Evolutionary conservation across 257 asterid species (phyloP).

Genomic region (Fraxinus excelsior): DNA sequence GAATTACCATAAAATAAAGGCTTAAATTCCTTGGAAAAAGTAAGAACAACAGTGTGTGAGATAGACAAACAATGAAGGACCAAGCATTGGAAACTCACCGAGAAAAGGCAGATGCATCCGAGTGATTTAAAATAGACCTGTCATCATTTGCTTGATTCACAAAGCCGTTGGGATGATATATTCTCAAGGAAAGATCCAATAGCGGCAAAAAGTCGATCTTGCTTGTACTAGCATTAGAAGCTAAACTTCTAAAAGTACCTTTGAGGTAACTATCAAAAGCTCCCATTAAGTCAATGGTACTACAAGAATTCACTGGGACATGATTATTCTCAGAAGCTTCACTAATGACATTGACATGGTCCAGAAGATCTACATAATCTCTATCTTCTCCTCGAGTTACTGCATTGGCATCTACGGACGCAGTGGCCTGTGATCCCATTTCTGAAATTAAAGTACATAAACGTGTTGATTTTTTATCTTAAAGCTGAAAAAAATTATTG

Average conservation of each 20-base stretch:
- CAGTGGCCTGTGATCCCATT: constrained; percentile 36
- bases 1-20: too few species aligned
- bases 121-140: constrained; percentile 62
- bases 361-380: constrained; percentile 21
- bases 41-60: too few species aligned
- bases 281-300: constrained; percentile 87
- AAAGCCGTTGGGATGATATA: constrained; percentile 51
- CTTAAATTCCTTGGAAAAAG: too few species aligned
- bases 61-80: neutral
- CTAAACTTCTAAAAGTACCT: constrained; percentile 35
- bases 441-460: neutral
- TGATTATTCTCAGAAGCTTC: constrained; percentile 37
- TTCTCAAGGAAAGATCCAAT: constrained; percentile 76
- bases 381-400: constrained; percentile 35
- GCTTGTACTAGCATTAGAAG: constrained; percentile 40
- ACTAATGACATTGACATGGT: constrained; percentile 14
- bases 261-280: constrained; percentile 61
- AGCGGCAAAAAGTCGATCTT: constrained; percentile 54
- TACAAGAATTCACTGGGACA: constrained; percentile 31
- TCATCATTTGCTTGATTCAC: constrained; percentile 55
- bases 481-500: constrained; percentile 1
- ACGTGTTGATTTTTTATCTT: constrained; percentile 15
- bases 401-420: constrained; percentile 25
- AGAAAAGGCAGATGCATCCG: constrained; percentile 90
- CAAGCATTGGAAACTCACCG: constrained; percentile 51